Base-by-base conservation (phyloP, 1,139 yeast genomes). In the Torulaspora pretoriensis region DNA sequence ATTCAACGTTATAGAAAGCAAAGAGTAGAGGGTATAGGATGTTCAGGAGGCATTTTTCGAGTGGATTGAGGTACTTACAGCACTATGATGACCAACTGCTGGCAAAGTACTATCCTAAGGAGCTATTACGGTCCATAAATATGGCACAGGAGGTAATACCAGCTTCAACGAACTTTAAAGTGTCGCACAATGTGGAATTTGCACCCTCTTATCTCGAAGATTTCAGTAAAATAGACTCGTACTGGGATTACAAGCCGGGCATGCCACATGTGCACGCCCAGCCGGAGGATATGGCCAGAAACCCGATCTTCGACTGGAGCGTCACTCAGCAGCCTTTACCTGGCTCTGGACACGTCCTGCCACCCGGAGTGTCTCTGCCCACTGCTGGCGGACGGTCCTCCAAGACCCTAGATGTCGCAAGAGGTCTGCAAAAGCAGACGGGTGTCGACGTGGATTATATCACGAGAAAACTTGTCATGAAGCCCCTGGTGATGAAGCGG, bases 71-170 rank as follows among this genome's bases (percentile, higher is more conserved):
- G 35, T 35, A 26, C 31, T 38, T 50, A 35, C 51, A 51, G 40
- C 55, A 51, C 28, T 46, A 43, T 26, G 50, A 50, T 30, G 56
- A 47, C 32, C 51, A 48, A 25, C 35, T 51, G 16, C 45, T 55
- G 40, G 49, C 52, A 41, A 58, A 57, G 45, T 63, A 61, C 51
- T 63, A 63, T 44, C 56, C 64, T 4, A 48, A 56, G 34, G 56
- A 55, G 35, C 72, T 89, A 43, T 76, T 90, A 52, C 84, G 87
- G 60, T 80, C 95, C 45, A 87, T 90, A 56, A 72, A 85, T 56
- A 74, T 84, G 41, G 84, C 97, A 1, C 96, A 90, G 67, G 72
- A 85, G 4, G 73, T 78, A 30, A 80, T 88, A 42, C 94, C 95
- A 13, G 70, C 75, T 43, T 61, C 55, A 24, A 63, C 68, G 19